Evolutionary conservation across 2,329 filamentous ascomycete species (phyloP).

Genomic region (Geosmithia flava): DNA sequence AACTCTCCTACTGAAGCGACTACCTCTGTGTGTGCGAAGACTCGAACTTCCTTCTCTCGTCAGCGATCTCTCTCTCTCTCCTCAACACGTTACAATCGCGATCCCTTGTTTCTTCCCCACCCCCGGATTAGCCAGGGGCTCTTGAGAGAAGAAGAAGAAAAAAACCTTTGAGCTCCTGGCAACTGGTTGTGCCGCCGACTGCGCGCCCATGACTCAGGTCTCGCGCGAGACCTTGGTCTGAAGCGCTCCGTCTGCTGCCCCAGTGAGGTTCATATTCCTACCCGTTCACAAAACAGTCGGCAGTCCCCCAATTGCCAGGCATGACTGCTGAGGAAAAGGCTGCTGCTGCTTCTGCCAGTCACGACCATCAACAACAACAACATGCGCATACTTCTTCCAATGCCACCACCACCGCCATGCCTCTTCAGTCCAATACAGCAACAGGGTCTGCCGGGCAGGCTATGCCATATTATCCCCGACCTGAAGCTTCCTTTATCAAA

Average conservation of each 20-base stretch:
- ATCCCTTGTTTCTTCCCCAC: background rate
- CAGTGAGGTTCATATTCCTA: background rate
- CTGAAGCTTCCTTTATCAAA: conserved; percentile 45
- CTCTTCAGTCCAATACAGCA: conserved; percentile 8
- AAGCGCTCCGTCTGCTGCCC: conserved; percentile 3
- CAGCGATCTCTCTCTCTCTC: too few relatives aligned
- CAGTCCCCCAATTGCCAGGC: conserved; percentile 7
- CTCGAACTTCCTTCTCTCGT: too few relatives aligned
- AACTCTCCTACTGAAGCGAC: background rate
- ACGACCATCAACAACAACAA: conserved; percentile 12
- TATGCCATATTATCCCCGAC: conserved; percentile 4
- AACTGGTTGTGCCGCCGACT: conserved; percentile 18
- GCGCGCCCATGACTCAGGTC: conserved; percentile 13
- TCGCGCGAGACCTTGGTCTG: conserved; percentile 14
- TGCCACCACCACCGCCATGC: conserved; percentile 14
- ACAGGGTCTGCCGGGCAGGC: background rate
- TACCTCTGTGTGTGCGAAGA: too few relatives aligned
- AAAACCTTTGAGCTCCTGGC: conserved; percentile 22
- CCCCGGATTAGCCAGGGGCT: conserved; percentile 1
- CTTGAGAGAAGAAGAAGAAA: too few relatives aligned
- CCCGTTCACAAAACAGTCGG: background rate
- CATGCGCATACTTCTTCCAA: conserved; percentile 19
- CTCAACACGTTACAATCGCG: too few relatives aligned
- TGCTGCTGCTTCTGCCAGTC: conserved; percentile 5
- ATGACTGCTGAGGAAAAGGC: conserved; percentile 22